Conservation (phyloP, 306 rosid genomes). For the Cucurbita maxima region DNA sequence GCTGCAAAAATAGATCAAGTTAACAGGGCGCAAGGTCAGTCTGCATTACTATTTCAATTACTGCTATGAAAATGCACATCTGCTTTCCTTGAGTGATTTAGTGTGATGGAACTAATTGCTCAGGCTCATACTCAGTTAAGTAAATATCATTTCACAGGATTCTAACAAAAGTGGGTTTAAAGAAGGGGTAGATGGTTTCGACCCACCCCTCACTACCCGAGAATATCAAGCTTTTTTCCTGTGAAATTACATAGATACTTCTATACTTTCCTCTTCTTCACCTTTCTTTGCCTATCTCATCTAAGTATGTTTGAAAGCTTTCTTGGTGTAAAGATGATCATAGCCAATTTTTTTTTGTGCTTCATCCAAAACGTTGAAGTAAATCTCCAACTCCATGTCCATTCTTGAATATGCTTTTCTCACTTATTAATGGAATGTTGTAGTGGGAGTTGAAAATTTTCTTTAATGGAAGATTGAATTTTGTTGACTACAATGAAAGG, state of each 20-base stretch:
- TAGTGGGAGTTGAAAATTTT: background rate
- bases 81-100: background rate
- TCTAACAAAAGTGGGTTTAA: background rate
- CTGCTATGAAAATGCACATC: background rate
- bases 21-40: conserved; percentile 62
- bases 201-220: background rate
- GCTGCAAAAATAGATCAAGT: conserved; percentile 79
- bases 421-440: background rate
- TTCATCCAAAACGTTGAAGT: background rate
- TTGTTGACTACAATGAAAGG: background rate
- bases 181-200: background rate
- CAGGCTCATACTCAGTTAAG: too few species aligned
- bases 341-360: background rate
- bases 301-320: background rate
- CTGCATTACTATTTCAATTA: background rate
- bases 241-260: background rate
- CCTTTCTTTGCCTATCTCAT: background rate
- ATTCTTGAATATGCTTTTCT: background rate
- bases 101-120: background rate
- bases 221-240: background rate
- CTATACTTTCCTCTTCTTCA: background rate
- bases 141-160: background rate
- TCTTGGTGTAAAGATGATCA: background rate
- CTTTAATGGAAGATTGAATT: background rate
- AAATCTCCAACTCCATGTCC: background rate